A percentile compares a stretch with the other conserved stretches of the same genome.
These are phyloP conservation scores for Thuja plicata DNA, from an alignment of 83 land plant genomes.

Conservation along the genomic window DNA sequence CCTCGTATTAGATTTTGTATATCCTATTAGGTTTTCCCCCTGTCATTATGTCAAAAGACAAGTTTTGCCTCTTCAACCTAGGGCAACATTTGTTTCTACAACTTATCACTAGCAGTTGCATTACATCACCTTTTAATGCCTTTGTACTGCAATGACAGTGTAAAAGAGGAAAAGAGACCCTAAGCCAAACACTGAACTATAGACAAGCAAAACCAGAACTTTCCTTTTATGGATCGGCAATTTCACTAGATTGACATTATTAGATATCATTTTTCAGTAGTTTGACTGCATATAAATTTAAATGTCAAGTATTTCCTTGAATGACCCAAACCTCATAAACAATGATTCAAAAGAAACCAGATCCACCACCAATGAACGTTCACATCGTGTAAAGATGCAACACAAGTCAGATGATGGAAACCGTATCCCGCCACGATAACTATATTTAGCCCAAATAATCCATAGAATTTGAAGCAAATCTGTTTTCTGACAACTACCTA, in stretches of 20 bases:
- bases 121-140: neutral
- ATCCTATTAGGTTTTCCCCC: neutral
- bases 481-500: neutral
- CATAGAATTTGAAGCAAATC: neutral
- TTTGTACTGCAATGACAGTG: neutral
- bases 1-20: neutral
- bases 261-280: neutral
- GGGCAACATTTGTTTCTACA: neutral
- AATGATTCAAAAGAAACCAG: neutral
- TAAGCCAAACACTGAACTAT: neutral
- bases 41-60: neutral
- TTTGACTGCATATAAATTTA: neutral
- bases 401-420: neutral
- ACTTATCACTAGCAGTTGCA: neutral
- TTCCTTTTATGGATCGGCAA: neutral
- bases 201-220: neutral
- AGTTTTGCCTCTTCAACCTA: neutral
- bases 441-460: neutral
- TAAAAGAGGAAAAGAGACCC: neutral
- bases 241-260: neutral
- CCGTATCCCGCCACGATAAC: neutral
- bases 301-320: neutral
- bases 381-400: neutral
- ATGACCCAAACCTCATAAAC: neutral
- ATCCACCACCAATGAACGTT: neutral